Evolutionary conservation across 2,329 filamentous ascomycete species (phyloP), one percentile per base, ranked within the genome.

Genomic region (Aspergillus oerlinghausenensis): DNA sequence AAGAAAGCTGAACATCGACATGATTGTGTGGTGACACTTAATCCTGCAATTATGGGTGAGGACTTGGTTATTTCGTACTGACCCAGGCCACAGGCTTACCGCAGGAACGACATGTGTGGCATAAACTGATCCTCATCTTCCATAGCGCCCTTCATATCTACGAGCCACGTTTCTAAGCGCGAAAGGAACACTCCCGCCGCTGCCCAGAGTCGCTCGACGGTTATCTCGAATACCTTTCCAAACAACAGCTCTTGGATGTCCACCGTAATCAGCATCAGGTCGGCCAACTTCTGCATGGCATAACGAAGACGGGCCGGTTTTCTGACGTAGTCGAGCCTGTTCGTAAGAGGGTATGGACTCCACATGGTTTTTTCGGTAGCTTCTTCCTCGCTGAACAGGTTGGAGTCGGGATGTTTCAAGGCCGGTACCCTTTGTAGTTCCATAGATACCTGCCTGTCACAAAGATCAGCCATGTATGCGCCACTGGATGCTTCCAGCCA

Each of bases 301-400:
- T 64, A 58, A 40, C 63, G 63, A n/a, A 73, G 64, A 52, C 64
- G 57, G 9, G 65, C 69, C 8, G 64, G 65, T 49, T 67, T 66
- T 43, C 58, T 57, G 7, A 50, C 47, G 55, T 62, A 70, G 10
- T 62, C 63, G n/a, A 65, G 56, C 7, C 68, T 61, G 45, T 70
- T 72, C 19, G 64, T 65, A 21, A 62, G 67, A 43, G 71, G 70
- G 54, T 73, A 73, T 2, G 71, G 69, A 10, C 49, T 64, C 71
- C 71, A 73, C n/a, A 63, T 51, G 43, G 63, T 50, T 38, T 64
- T 59, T 40, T 64, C 50, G 23, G 59, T 42, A 19, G 49, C 28
- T 2, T 59, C 54, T 19, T 62, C 60, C 35, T 49, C 55, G 11
- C 48, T n/a, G 32, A 59, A 58, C 8, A 65, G 58, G 4, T 50